phyloP scores from a whole-genome alignment of 1,139 yeast genomes.

The Citeromyces hawaiiensis region DNA sequence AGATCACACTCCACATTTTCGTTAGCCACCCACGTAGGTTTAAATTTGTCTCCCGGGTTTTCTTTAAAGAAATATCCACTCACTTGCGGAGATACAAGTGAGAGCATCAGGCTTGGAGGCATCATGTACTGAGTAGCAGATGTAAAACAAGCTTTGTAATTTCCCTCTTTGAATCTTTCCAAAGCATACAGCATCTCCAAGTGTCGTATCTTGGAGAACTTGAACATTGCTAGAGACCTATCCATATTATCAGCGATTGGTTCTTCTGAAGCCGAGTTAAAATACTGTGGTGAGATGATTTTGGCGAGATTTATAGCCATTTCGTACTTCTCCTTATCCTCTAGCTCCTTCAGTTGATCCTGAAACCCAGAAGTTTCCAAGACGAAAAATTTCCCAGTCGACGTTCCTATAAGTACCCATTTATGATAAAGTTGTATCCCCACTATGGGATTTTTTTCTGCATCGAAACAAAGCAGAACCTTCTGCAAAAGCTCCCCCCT shows the following conservation, averaged over 20 bases:
- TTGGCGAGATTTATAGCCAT: not conserved
- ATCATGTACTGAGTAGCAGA: not conserved
- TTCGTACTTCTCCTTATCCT: not conserved
- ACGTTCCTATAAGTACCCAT: not conserved
- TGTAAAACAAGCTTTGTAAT: not conserved
- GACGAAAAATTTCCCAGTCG: not conserved
- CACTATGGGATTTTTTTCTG: not conserved
- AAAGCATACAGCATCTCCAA: not conserved
- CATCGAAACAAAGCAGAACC: not conserved
- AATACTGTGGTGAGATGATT: not conserved
- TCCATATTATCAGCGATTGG: conserved; percentile 1
- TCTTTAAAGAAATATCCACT: not conserved
- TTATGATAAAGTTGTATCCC: not conserved
- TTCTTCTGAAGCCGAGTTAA: not conserved
- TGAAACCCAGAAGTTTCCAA: not conserved
- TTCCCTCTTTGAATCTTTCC: not conserved
- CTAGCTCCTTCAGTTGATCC: not conserved
- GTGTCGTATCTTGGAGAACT: not conserved
- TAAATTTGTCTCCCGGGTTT: not conserved
- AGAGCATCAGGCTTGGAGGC: not conserved
- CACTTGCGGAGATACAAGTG: not conserved
- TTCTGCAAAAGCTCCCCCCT: not conserved
- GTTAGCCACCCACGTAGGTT: not conserved
- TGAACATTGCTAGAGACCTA: not conserved
- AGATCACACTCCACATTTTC: not conserved